Evolutionary conservation across 2,329 filamentous ascomycete genomes (phyloP).

Genomic region (Ascochyta lentis): DNA sequence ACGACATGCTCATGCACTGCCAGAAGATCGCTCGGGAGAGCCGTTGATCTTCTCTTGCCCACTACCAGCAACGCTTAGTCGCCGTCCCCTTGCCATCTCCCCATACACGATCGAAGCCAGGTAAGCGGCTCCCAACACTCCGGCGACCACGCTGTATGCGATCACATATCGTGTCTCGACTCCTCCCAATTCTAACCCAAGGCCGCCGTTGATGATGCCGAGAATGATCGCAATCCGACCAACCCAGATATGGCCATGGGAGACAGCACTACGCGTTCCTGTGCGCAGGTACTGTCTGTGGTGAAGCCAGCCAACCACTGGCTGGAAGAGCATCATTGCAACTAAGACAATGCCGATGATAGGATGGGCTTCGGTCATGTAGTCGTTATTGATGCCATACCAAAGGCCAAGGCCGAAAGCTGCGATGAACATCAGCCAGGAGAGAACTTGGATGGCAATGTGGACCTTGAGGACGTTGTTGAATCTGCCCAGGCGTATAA

Average conservation of each 20-base stretch:
- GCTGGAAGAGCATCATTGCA: constrained; percentile 59
- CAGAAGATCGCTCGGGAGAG: constrained; percentile 1
- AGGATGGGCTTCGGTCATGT: constrained; percentile 50
- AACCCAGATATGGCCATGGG: constrained; percentile 61
- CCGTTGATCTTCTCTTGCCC: constrained; percentile 9
- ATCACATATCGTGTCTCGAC: constrained; percentile 38
- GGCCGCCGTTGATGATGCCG: constrained; percentile 62
- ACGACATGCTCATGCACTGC: not conserved
- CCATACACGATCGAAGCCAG: constrained; percentile 6
- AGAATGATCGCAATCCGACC: constrained; percentile 58
- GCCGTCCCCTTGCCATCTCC: constrained; percentile 4
- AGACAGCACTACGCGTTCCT: constrained; percentile 51
- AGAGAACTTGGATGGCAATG: constrained; percentile 53
- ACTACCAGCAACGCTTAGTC: constrained; percentile 3
- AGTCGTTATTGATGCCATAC: constrained; percentile 49
- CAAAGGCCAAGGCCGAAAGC: constrained; percentile 59
- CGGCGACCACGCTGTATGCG: constrained; percentile 57
- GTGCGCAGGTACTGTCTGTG: constrained; percentile 57
- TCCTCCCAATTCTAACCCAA: constrained; percentile 54
- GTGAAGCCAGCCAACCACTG: constrained; percentile 57
- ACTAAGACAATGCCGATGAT: constrained; percentile 61
- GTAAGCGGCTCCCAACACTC: constrained; percentile 46
- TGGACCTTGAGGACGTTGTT: constrained; percentile 49
- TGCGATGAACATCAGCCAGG: constrained; percentile 53
- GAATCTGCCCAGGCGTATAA: constrained; percentile 48